Conservation (phyloP, 345 rosid species). For the Pistacia integerrima region DNA sequence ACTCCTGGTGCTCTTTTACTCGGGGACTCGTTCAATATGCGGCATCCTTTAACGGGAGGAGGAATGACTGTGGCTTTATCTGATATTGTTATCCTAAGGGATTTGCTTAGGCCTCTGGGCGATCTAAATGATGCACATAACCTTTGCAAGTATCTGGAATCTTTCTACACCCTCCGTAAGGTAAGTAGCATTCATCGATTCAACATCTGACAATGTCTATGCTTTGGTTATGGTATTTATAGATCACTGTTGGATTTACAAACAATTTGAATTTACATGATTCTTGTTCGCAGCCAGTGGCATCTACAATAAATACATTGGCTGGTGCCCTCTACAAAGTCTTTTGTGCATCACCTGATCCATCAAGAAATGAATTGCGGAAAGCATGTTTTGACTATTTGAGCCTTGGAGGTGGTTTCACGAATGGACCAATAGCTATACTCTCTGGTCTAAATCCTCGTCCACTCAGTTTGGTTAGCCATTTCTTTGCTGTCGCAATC, state of each 20-base stretch:
- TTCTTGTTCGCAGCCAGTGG: slow-evolving; percentile 1
- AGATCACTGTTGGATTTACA: too few relatives aligned
- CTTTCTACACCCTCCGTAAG: not conserved
- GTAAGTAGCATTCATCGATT: not conserved
- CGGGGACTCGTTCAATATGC: slow-evolving; percentile 13
- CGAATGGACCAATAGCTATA: not conserved
- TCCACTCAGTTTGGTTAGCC: not conserved
- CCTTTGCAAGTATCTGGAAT: slow-evolving; percentile 15
- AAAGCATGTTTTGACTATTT: slow-evolving; percentile 11
- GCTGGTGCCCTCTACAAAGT: slow-evolving; percentile 10
- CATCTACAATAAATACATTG: slow-evolving; percentile 14
- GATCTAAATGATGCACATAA: not conserved
- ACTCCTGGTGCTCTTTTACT: not conserved
- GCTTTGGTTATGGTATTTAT: not conserved
- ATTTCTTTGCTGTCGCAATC: slow-evolving; percentile 6
- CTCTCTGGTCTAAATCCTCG: slow-evolving; percentile 9
- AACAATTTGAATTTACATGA: not conserved
- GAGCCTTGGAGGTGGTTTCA: slow-evolving; percentile 5
- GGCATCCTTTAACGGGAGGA: slow-evolving; percentile 15
- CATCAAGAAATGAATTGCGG: slow-evolving; percentile 6
- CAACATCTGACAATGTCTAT: not conserved
- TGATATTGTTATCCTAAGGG: not conserved
- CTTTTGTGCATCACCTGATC: slow-evolving; percentile 14
- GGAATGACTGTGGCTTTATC: slow-evolving; percentile 16
- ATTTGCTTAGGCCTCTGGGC: not conserved